phyloP scores from a whole-genome alignment of 139 green algal species.

The Desmodesmus armatus region DNA sequence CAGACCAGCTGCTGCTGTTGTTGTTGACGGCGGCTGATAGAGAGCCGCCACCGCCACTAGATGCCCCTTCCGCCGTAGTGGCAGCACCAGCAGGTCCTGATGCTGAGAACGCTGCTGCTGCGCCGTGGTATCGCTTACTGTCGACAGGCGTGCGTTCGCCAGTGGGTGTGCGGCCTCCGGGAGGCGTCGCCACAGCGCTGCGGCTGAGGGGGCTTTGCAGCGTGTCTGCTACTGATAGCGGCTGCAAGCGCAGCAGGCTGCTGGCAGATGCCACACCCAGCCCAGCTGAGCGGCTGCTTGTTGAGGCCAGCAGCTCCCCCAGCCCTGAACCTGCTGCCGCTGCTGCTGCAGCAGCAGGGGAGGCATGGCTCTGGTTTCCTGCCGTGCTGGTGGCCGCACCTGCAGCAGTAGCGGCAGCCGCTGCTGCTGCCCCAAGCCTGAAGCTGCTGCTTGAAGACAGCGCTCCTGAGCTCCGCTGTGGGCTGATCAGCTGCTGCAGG shows the following conservation, averaged over 20 bases:
- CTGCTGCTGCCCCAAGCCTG: neutral
- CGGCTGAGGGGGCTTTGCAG: neutral
- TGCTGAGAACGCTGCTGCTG: neutral
- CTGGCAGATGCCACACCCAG: neutral
- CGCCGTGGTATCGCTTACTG: neutral
- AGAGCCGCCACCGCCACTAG: neutral
- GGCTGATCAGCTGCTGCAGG: no score
- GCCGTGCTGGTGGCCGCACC: neutral
- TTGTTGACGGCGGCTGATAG: neutral
- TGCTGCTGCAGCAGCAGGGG: neutral
- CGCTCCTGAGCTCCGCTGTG: no score
- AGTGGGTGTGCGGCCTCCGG: no score
- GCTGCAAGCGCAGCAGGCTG: neutral
- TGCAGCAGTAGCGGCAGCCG: neutral
- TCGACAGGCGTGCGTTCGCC: no score
- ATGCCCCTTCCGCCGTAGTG: neutral
- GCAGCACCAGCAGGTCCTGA: neutral
- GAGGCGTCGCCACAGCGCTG: no score
- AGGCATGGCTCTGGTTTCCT: neutral
- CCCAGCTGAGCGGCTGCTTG: neutral
- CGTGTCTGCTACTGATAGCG: conserved; percentile 4
- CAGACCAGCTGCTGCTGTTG: neutral
- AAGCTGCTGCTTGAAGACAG: neutral
- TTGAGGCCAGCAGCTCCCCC: neutral
- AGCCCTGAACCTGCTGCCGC: neutral